Evolutionary conservation across 2,329 filamentous ascomycete genomes (phyloP).

Genomic region (Aspergillus japonicus): DNA sequence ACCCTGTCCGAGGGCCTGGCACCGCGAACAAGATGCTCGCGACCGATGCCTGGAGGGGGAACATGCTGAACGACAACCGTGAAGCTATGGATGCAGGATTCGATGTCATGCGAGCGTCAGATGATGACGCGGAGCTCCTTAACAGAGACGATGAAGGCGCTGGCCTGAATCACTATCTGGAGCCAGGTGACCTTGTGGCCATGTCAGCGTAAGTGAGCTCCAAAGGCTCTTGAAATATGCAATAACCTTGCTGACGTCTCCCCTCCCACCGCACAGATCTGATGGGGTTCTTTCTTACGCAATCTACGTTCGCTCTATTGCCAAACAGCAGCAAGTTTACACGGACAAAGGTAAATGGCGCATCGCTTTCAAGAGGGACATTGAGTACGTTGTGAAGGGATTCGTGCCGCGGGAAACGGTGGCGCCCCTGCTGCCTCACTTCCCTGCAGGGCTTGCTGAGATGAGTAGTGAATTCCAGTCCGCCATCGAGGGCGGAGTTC

Average conservation of each 20-base stretch:
- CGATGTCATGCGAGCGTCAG: conserved; percentile 23
- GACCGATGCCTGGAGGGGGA: conserved; percentile 26
- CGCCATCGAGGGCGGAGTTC: conserved; percentile 43
- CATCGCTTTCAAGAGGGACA: conserved; percentile 33
- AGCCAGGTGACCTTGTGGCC: conserved; percentile 43
- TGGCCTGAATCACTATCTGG: conserved; percentile 30
- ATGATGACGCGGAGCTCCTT: conserved; percentile 28
- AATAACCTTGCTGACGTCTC: not conserved
- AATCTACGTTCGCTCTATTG: conserved; percentile 43
- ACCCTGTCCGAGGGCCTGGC: conserved; percentile 29
- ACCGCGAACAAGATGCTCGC: conserved; percentile 14
- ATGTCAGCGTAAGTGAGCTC: conserved; percentile 29
- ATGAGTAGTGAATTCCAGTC: conserved; percentile 33
- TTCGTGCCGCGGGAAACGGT: conserved; percentile 50
- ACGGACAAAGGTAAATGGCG: conserved; percentile 46
- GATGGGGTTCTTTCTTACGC: conserved; percentile 33
- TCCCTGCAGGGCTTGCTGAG: conserved; percentile 43
- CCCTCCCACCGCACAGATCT: conserved; percentile 12
- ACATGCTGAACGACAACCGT: conserved; percentile 36
- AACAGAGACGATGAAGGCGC: conserved; percentile 32
- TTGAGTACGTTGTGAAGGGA: conserved; percentile 51
- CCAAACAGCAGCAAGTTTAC: conserved; percentile 46
- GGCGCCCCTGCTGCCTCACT: conserved; percentile 49
- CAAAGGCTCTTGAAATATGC: not conserved
- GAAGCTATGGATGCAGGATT: conserved; percentile 28